These are phyloP conservation scores for Wallemia mellicola DNA, from an alignment of 1,284 basidiomycete genomes.

Conservation along the genomic window DNA sequence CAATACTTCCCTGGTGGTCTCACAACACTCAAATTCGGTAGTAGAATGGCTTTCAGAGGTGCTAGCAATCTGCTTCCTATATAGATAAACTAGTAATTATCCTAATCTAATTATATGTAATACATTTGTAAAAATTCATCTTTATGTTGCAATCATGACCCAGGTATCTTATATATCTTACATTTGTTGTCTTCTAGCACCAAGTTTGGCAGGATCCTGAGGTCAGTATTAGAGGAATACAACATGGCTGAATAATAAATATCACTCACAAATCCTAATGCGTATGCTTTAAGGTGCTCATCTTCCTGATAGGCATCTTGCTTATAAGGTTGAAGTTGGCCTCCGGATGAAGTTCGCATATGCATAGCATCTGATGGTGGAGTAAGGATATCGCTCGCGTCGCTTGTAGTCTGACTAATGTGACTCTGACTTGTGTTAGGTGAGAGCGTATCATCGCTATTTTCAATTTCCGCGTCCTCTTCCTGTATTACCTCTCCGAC, in stretches of 20 bases:
- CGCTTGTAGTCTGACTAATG: neutral
- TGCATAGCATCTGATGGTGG: neutral
- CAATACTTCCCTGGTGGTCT: slow-evolving; percentile 29
- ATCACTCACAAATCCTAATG: neutral
- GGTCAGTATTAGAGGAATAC: neutral
- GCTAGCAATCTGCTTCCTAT: neutral
- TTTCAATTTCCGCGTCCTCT: neutral
- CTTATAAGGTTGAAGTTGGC: neutral
- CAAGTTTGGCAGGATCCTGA: neutral
- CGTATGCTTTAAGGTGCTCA: neutral
- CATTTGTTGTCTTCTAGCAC: neutral
- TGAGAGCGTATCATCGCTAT: neutral
- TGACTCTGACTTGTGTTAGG: neutral
- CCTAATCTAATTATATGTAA: neutral
- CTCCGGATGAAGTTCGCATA: neutral
- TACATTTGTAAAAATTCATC: neutral
- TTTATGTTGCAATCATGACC: neutral
- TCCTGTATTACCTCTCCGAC: neutral
- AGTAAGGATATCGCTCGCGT: neutral
- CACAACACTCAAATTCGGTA: neutral
- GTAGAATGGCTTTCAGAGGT: neutral
- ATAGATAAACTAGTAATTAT: too few species aligned
- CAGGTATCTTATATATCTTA: neutral
- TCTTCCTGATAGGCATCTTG: neutral
- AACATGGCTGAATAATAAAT: neutral